These are phyloP conservation scores for Kitagawia praeruptora DNA, from an alignment of 129 eudicot genomes.

Conservation along the genomic window DNA sequence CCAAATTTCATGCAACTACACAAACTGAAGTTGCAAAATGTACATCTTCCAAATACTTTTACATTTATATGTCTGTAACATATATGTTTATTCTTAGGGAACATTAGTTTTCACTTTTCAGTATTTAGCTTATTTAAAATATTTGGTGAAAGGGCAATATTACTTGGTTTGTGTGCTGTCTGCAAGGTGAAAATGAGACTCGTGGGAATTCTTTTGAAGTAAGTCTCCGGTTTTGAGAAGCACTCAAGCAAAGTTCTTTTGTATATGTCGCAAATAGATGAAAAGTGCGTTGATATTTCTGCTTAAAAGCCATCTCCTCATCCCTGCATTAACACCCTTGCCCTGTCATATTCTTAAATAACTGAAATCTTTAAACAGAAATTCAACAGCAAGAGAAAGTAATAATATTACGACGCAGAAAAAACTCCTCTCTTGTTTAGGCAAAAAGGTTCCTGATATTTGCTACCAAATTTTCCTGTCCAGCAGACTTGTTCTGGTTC, in stretches of 20 bases:
- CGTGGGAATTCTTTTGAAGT: slow-evolving; percentile 50
- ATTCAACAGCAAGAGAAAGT: slow-evolving; percentile 10
- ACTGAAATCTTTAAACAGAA: background rate
- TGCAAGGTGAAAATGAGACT: slow-evolving; percentile 65
- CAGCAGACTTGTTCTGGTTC: slow-evolving; percentile 76
- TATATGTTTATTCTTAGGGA: background rate
- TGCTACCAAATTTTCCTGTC: slow-evolving; percentile 35
- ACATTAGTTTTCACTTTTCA: background rate
- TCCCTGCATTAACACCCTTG: slow-evolving; percentile 33
- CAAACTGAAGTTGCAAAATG: background rate
- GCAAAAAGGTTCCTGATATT: slow-evolving; percentile 48
- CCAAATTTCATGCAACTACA: background rate
- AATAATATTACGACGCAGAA: slow-evolving; percentile 42
- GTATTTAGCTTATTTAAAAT: background rate
- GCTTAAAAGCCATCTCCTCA: slow-evolving; percentile 26
- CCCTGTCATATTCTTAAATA: background rate
- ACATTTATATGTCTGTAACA: background rate
- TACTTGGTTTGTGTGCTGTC: slow-evolving; percentile 70
- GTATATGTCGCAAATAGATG: slow-evolving; percentile 40
- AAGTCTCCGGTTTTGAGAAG: slow-evolving; percentile 47
- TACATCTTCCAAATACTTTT: background rate
- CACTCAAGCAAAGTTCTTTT: slow-evolving; percentile 53
- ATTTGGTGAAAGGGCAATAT: background rate
- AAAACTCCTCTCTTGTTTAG: slow-evolving; percentile 48
- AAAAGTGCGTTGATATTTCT: slow-evolving; percentile 30